Percentiles rank a stretch among this genome's conserved stretches.
Evolutionary conservation across 2,329 filamentous ascomycete genomes (phyloP).

Genomic region (Cordyceps cicadae): DNA sequence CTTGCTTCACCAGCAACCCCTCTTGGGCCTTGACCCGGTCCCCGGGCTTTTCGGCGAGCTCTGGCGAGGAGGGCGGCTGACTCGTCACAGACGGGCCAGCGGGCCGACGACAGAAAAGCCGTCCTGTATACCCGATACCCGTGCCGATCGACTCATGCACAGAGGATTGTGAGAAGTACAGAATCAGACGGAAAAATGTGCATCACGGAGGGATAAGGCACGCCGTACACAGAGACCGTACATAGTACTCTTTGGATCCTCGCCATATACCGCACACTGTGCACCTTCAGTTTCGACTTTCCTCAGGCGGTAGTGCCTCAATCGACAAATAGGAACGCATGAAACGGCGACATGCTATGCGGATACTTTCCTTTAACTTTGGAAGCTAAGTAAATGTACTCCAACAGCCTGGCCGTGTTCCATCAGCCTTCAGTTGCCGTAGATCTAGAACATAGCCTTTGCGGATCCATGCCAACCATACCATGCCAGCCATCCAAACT

Average conservation of each 20-base stretch:
- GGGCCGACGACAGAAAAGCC: not conserved
- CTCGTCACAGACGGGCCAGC: not conserved
- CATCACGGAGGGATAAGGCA: not conserved
- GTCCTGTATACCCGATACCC: no score
- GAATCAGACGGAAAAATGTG: not conserved
- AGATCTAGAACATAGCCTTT: not conserved
- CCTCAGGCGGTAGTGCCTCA: no score
- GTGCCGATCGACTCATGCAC: not conserved
- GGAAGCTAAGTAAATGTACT: not conserved
- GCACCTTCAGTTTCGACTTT: no score
- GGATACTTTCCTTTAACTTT: not conserved
- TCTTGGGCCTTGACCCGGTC: conserved; percentile 14
- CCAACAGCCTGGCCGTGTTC: not conserved
- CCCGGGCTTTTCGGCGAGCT: conserved; percentile 22
- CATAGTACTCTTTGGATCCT: no score
- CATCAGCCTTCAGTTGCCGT: not conserved
- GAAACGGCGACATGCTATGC: no score
- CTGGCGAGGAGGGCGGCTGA: conserved; percentile 14
- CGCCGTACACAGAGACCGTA: no score
- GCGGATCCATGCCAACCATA: not conserved
- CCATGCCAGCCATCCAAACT: no score
- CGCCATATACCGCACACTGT: no score
- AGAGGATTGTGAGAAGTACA: not conserved
- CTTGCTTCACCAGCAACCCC: not conserved
- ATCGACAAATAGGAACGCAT: no score